Evolutionary conservation across 805 yeast genomes (phyloP).

Genomic region (Zygosaccharomyces kombuchaensis): DNA sequence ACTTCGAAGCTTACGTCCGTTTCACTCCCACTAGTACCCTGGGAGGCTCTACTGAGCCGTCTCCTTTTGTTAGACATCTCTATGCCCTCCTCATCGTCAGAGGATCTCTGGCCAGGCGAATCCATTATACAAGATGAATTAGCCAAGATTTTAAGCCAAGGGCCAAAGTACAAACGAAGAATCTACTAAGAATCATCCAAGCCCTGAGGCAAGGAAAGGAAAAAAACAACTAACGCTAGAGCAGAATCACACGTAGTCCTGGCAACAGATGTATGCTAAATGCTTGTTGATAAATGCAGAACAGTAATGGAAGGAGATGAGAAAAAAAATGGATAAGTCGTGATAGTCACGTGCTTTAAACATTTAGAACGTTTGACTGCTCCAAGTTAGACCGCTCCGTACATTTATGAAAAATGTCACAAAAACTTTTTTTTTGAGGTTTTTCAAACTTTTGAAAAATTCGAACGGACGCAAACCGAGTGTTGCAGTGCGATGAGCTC

Average conservation of each 20-base stretch:
- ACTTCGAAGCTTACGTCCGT: conserved; percentile 22
- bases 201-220: neutral
- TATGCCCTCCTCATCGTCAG: conserved; percentile 3
- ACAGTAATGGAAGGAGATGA: neutral
- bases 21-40: conserved; percentile 7
- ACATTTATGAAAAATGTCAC: neutral
- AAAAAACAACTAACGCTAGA: neutral
- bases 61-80: conserved; percentile 8
- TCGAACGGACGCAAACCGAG: conserved; percentile 1
- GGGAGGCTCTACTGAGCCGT: conserved; percentile 3
- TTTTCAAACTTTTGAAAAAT: neutral
- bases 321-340: neutral
- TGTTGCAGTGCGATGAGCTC: neutral
- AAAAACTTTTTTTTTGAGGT: neutral
- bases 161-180: neutral
- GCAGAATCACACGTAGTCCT: neutral
- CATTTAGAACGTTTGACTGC: neutral
- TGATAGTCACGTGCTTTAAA: no score
- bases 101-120: neutral
- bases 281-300: neutral
- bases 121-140: neutral
- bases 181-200: neutral
- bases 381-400: neutral
- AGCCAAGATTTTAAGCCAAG: neutral
- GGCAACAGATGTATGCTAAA: neutral